phyloP scores from a whole-genome alignment of 2,329 filamentous ascomycete genomes.

The Claviceps humidiphila region DNA sequence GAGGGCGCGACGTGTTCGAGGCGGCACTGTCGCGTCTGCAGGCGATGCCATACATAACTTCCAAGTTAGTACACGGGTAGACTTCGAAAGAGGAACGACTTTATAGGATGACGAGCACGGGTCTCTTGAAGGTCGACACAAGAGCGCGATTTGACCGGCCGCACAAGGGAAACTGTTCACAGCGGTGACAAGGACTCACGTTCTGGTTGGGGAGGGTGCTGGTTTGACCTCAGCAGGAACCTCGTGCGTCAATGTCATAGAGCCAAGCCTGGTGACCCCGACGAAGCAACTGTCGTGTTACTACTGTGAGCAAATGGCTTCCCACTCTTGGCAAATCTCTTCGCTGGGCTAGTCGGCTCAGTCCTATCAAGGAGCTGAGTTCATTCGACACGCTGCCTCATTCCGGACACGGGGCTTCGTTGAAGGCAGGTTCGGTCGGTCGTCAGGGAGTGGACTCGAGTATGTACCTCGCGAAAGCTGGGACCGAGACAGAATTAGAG shows the following conservation, averaged over 20 bases:
- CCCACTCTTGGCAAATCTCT: slow-evolving; percentile 12
- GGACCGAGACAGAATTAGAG: background rate
- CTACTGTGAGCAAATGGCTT: slow-evolving; percentile 9
- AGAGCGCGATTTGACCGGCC: no score
- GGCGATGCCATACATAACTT: background rate
- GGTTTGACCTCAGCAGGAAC: slow-evolving; percentile 46
- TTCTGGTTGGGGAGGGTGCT: slow-evolving; percentile 40
- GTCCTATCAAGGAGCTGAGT: slow-evolving; percentile 50
- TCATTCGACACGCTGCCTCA: slow-evolving; percentile 43
- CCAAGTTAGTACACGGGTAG: background rate
- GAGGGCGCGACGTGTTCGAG: slow-evolving; percentile 9
- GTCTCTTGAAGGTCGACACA: no score
- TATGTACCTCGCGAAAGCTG: background rate
- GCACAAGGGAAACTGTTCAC: background rate
- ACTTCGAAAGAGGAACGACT: background rate
- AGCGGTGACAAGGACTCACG: slow-evolving; percentile 25
- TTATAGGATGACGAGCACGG: no score
- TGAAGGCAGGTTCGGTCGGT: background rate
- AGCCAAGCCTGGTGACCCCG: slow-evolving; percentile 9
- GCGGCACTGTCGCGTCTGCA: slow-evolving; percentile 2
- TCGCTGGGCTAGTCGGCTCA: slow-evolving; percentile 26
- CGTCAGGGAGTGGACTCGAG: background rate
- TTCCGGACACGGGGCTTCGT: slow-evolving; percentile 26
- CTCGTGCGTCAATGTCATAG: slow-evolving; percentile 33
- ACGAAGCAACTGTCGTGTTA: slow-evolving; percentile 11